These are phyloP conservation scores for Candida awuae DNA, from an alignment of 805 yeast species.

Conservation along the genomic window DNA sequence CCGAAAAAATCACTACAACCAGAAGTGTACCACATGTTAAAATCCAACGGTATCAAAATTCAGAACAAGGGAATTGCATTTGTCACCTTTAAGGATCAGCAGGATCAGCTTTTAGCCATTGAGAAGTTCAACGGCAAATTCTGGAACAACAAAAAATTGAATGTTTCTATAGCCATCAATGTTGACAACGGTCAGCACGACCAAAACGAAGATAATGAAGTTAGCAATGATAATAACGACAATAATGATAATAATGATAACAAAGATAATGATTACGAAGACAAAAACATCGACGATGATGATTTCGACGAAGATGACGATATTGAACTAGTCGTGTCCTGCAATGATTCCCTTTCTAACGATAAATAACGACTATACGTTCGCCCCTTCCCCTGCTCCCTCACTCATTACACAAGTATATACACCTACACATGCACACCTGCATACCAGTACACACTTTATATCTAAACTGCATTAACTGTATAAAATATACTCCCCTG, in stretches of 20 bases:
- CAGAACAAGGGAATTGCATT: conserved; percentile 61
- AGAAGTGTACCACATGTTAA: conserved; percentile 35
- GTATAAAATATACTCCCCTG: too few relatives aligned
- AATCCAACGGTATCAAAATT: conserved; percentile 38
- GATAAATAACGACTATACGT: not conserved
- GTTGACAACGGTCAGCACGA: conserved; percentile 33
- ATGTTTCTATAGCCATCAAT: conserved; percentile 69
- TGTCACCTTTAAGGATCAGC: conserved; percentile 42
- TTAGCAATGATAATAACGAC: not conserved
- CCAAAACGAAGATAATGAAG: too few relatives aligned
- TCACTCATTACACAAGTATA: too few relatives aligned
- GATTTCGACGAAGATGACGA: conserved; percentile 1
- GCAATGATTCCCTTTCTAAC: not conserved
- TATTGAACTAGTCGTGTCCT: conserved; percentile 9
- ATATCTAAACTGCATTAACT: too few relatives aligned
- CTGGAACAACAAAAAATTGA: conserved; percentile 56
- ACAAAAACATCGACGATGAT: conserved; percentile 5
- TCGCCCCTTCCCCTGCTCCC: too few relatives aligned
- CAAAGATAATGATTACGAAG: conserved; percentile 3
- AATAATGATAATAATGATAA: conserved; percentile 6
- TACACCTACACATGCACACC: too few relatives aligned
- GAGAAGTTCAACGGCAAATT: conserved; percentile 58
- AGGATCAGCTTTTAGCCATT: conserved; percentile 41
- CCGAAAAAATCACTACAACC: conserved; percentile 45
- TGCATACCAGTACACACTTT: too few relatives aligned